Conservation (phyloP, 331 rosid genomes). For the Rhamnella rubrinervis region DNA sequence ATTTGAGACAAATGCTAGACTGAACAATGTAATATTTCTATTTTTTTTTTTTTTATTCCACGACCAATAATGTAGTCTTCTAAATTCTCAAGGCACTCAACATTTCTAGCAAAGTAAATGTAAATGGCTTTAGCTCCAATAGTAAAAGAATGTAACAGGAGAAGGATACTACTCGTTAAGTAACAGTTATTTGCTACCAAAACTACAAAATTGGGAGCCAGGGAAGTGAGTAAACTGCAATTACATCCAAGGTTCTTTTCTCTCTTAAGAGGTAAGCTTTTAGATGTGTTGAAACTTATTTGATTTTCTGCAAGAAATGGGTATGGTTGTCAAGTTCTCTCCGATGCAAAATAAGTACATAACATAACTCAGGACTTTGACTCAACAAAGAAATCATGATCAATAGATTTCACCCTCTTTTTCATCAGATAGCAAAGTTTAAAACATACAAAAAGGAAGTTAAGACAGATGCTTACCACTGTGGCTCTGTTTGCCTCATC, state of each 20-base stretch:
- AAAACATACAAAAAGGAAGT: conserved; percentile 11
- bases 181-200: neutral
- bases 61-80: no score
- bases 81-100: no score
- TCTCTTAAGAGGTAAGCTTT: no score
- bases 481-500: conserved; percentile 78
- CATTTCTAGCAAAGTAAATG: no score
- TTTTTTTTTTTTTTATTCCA: no score
- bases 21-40: neutral
- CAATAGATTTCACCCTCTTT: neutral
- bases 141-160: neutral
- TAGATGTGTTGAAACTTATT: neutral
- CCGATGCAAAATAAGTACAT: neutral
- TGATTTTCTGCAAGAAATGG: neutral
- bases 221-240: neutral
- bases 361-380: neutral
- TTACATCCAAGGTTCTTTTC: neutral
- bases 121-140: no score
- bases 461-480: conserved; percentile 53
- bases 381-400: neutral
- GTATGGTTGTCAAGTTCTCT: neutral
- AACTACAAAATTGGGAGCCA: neutral
- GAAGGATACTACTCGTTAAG: neutral
- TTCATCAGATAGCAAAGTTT: neutral
- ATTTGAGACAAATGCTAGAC: neutral